phyloP scores from a whole-genome alignment of 2,329 filamentous ascomycete species.

The Botrytis sinoallii region DNA sequence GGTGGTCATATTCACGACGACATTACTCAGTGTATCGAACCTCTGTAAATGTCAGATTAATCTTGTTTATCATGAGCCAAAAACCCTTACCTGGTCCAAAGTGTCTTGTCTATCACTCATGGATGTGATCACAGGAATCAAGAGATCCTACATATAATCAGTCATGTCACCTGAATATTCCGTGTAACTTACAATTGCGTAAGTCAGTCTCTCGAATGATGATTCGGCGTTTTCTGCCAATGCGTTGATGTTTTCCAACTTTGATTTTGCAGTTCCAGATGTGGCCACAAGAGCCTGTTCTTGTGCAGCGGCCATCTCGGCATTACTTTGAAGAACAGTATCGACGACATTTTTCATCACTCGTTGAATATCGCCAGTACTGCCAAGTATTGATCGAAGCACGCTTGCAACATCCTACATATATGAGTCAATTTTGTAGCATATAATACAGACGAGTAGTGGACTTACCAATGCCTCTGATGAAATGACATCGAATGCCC shows the following conservation, averaged over 20 bases:
- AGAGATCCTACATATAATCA: constrained; percentile 22
- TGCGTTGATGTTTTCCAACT: constrained; percentile 27
- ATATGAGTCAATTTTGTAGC: background rate
- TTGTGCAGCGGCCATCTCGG: constrained; percentile 34
- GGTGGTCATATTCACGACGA: constrained; percentile 31
- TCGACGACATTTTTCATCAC: constrained; percentile 24
- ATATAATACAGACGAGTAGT: too few species aligned
- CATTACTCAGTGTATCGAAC: constrained; percentile 24
- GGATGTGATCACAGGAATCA: constrained; percentile 27
- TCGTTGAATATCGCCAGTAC: constrained; percentile 24
- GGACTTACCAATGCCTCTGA: constrained; percentile 19
- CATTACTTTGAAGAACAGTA: constrained; percentile 27
- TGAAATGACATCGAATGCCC: constrained; percentile 30
- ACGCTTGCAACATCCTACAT: constrained; percentile 9
- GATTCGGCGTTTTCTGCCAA: constrained; percentile 28
- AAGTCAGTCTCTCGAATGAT: constrained; percentile 23
- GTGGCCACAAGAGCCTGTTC: constrained; percentile 31
- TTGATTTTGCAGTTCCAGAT: constrained; percentile 25
- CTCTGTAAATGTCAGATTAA: constrained; percentile 23
- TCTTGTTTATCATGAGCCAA: background rate
- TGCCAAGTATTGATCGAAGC: constrained; percentile 16
- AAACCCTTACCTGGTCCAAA: constrained; percentile 28
- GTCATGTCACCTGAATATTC: constrained; percentile 4
- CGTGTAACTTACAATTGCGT: constrained; percentile 26
- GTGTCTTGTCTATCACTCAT: constrained; percentile 29